Evolutionary conservation across 2,329 filamentous ascomycete genomes (phyloP), one percentile per base, ranked within the genome.

Genomic region (Colletotrichum sp.): DNA sequence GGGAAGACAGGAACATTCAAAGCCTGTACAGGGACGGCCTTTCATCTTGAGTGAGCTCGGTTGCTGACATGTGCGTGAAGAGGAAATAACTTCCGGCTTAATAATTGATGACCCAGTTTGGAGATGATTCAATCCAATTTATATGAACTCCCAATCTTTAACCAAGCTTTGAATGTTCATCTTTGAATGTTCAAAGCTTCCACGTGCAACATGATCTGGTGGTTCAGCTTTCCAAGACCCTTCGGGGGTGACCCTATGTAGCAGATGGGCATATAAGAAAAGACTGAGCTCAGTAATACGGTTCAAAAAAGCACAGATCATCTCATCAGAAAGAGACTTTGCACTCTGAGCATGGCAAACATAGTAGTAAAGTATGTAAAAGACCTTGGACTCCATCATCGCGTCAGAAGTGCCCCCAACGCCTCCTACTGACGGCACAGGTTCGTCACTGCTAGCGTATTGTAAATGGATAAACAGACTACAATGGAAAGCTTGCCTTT

Each of bases 401-500:
- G 36, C 36, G 2, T 43, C 16, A 18, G 2, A 38, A 38, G 7
- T 38, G 32, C 32, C 13, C 12, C 2, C 36, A 7, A 18, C 0
- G 2, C 36, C 0, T 4, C 7, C 36, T 38, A 4, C 1, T 0
- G 14, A 9, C 16, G 7, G 16, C 36, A 43, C 8, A 43, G 16
- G 4, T 0, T 18, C 4, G 0, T 10, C 16, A 43, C 7, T 43
- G 16, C 7, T 3, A 5, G 36, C 36, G 7, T 18, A 43, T 43
- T 38, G 0, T 10, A 10, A 0, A 3, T 18, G 8, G 4, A 43
- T 43, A 43, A 43, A 18, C 36, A 10, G 36, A 43, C 16, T 38
- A 38, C 3, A 5, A 38, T 10, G 16, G 1, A 1, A 9, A 4
- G 2, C 16, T 38, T 9, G 0, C 7, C 16, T 5, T 38, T 38